Evolutionary conservation across 2,329 filamentous ascomycete genomes (phyloP), one percentile per base, ranked within the genome.

Genomic region (Cercospora sojina): DNA sequence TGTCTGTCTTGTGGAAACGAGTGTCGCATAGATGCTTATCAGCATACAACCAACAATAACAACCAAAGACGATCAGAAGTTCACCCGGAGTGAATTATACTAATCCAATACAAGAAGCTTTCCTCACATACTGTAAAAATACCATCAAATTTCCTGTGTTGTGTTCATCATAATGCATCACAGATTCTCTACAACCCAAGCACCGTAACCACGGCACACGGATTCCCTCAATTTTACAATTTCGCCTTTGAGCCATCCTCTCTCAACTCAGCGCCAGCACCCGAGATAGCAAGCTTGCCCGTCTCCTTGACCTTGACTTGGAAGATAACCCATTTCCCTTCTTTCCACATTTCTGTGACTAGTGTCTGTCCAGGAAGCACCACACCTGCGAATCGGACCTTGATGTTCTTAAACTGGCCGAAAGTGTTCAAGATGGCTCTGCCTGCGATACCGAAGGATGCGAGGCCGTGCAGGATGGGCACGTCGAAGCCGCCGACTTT

Each of bases 381-480:
- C 9, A 91, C 88, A 64, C 93, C 92, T 1, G 92, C 92, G 78
- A 97, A 97, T 70, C 93, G 85, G 25, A 96, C 93, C 85, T 97
- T 97, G 83, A 97, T 89, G 82, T 93, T 96, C 85, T 91, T 92
- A 82, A 91, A 93, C 56, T 86, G 81, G 3, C 95, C 95, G 75
- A 89, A 98, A 70, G 85, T 90, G 80, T 92, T 87, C 78, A 93
- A 90, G 43, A 99, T 88, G 67, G 94, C 93, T 85, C 97, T 97
- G 71, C 90, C 92, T 16, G 91, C 90, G 71, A 98, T 88, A 73
- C 95, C 95, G 75, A 99, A 94, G 78, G 89, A 95, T 86, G 93
- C 97, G 41, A 99, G 87, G n/a, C 95, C 95, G 83, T 99, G 95
- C 62, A 99, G 84, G 77, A 99, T 99, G 12, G 95, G 95, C 29